phyloP scores from a whole-genome alignment of 192 early-diverging fungal species.

The Coemansia sp. region DNA sequence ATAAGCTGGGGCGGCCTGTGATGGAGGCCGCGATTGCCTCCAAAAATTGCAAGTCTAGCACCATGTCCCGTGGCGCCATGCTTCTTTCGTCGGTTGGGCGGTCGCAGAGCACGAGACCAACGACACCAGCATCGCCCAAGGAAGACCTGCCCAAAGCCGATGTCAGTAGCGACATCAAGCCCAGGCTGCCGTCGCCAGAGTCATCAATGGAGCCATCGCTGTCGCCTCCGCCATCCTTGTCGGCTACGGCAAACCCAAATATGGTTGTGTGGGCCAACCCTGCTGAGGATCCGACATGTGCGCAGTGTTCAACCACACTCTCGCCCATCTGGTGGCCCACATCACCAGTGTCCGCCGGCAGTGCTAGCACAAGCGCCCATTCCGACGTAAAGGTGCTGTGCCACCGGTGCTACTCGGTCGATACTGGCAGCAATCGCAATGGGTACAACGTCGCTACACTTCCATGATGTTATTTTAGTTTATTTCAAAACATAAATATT shows the following conservation, averaged over 20 bases:
- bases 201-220: neutral
- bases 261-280: constrained; percentile 25
- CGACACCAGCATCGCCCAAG: neutral
- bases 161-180: neutral
- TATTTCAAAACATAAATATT: too few relatives aligned
- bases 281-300: constrained; percentile 24
- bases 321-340: constrained; percentile 51
- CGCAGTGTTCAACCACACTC: constrained; percentile 17
- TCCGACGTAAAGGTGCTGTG: constrained; percentile 23
- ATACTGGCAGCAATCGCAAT: neutral
- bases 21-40: constrained; percentile 22
- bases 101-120: neutral
- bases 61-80: constrained; percentile 9
- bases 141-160: neutral
- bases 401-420: constrained; percentile 38
- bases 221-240: neutral
- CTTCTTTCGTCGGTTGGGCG: neutral
- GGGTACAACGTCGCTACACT: constrained; percentile 8
- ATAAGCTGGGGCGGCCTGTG: constrained; percentile 8
- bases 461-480: too few relatives aligned
- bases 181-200: constrained; percentile 4
- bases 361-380: neutral
- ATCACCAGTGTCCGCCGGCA: neutral
- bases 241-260: neutral
- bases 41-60: constrained; percentile 2